A percentile compares a stretch with the other conserved stretches of the same genome.
Conservation (phyloP, 805 yeast genomes). For the Saccharomycopsis vini region DNA sequence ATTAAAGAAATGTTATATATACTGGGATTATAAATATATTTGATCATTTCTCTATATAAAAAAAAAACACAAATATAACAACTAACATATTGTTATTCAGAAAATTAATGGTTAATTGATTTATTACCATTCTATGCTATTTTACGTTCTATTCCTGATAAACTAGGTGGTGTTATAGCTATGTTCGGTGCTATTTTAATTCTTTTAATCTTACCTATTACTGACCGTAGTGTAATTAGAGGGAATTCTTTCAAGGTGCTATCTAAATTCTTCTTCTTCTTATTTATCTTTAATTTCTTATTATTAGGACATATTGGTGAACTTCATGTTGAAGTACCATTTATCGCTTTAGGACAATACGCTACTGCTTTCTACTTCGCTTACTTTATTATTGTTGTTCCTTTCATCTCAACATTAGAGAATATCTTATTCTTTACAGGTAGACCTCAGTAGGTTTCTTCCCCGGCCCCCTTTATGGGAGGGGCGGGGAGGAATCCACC, state of each 20-base stretch:
- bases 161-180: too few relatives aligned
- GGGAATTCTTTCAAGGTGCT: slow-evolving; percentile 8
- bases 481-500: too few relatives aligned
- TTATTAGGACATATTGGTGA: slow-evolving; percentile 22
- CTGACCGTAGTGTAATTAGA: slow-evolving; percentile 15
- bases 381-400: slow-evolving; percentile 20
- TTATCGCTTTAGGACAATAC: slow-evolving; percentile 16
- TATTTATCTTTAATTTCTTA: slow-evolving; percentile 20
- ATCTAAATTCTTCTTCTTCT: slow-evolving; percentile 14
- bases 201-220: slow-evolving; percentile 12
- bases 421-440: slow-evolving; percentile 14
- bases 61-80: too few relatives aligned
- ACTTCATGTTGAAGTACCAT: slow-evolving; percentile 22
- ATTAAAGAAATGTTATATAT: too few relatives aligned
- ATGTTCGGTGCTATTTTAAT: slow-evolving; percentile 18
- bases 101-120: too few relatives aligned
- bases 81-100: too few relatives aligned
- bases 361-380: slow-evolving; percentile 20
- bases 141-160: too few relatives aligned
- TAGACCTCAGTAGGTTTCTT: too few relatives aligned
- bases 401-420: slow-evolving; percentile 20
- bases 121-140: too few relatives aligned
- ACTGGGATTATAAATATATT: too few relatives aligned
- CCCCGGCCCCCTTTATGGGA: too few relatives aligned
- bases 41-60: too few relatives aligned